phyloP scores from a whole-genome alignment of 1,284 basidiomycete genomes.

The Cutaneotrichosporon cyanovorans region DNA sequence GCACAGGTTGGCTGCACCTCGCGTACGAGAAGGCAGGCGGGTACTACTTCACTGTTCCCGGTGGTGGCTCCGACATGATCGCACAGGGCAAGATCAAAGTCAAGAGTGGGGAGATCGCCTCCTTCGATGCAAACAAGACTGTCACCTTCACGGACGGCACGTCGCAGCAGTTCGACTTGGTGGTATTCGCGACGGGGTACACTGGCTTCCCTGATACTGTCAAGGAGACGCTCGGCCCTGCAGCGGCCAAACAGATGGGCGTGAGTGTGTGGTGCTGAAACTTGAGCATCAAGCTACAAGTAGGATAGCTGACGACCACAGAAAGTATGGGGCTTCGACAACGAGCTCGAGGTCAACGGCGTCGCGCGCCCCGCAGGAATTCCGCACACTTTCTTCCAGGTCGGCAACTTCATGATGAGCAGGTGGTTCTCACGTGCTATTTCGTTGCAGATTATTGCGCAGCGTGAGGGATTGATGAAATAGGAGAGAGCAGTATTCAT shows the following conservation, averaged over 20 bases:
- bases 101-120: constrained; percentile 56
- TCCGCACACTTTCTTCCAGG: constrained; percentile 24
- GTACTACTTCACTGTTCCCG: constrained; percentile 52
- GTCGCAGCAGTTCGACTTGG: constrained; percentile 58
- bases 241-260: constrained; percentile 48
- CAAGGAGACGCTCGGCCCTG: constrained; percentile 50
- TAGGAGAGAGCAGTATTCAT: too few relatives aligned
- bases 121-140: constrained; percentile 47
- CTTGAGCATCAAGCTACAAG: too few relatives aligned
- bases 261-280: background rate
- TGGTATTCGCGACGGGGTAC: constrained; percentile 61
- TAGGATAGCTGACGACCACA: too few relatives aligned
- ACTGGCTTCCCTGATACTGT: constrained; percentile 44
- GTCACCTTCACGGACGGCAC: constrained; percentile 61
- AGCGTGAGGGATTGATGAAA: constrained; percentile 53
- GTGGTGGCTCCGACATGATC: constrained; percentile 54
- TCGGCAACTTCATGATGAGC: constrained; percentile 53
- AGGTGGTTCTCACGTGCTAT: constrained; percentile 56
- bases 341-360: constrained; percentile 55
- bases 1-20: constrained; percentile 27
- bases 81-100: constrained; percentile 66
- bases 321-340: constrained; percentile 55
- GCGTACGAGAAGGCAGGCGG: constrained; percentile 40
- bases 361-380: constrained; percentile 52
- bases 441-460: constrained; percentile 58